Conservation (phyloP, 129 eudicot species). For the Sambucus nigra region DNA sequence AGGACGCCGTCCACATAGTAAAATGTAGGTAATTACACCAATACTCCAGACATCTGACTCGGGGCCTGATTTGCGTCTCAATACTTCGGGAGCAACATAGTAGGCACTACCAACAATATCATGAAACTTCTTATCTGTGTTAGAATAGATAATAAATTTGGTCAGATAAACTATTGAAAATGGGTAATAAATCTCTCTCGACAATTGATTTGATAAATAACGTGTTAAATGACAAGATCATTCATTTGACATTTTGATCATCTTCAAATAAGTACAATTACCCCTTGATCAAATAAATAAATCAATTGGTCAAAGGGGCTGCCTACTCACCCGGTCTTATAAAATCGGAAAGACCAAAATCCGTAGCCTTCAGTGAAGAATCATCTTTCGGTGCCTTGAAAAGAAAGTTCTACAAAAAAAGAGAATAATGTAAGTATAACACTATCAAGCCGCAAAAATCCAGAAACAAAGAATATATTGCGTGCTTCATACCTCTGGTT, state of each 20-base stretch:
- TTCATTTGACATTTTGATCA: too few species aligned
- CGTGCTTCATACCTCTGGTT: slow-evolving; percentile 71
- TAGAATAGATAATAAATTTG: not conserved
- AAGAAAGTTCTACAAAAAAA: slow-evolving; percentile 60
- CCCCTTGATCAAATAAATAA: too few species aligned
- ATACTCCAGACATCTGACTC: slow-evolving; percentile 99
- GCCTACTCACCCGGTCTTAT: slow-evolving; percentile 76
- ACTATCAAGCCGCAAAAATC: not conserved
- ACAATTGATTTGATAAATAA: too few species aligned
- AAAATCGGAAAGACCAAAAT: slow-evolving; percentile 94
- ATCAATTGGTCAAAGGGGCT: not conserved
- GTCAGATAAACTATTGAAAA: not conserved
- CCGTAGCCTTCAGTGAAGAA: slow-evolving; percentile 90
- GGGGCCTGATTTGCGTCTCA: slow-evolving; percentile 91
- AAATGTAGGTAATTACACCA: slow-evolving; percentile 91
- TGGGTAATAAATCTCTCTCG: not conserved
- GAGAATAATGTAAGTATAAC: not conserved
- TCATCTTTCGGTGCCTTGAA: slow-evolving; percentile 78
- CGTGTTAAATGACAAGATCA: too few species aligned
- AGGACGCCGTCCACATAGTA: slow-evolving; percentile 95
- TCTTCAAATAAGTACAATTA: too few species aligned
- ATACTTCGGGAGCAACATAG: slow-evolving; percentile 95
- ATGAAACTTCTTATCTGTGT: slow-evolving; percentile 75
- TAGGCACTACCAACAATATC: slow-evolving; percentile 99
- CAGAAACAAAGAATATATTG: not conserved